Evolutionary conservation across 2,329 filamentous ascomycete species (phyloP).

Genomic region (Periglandula ipomoeae): DNA sequence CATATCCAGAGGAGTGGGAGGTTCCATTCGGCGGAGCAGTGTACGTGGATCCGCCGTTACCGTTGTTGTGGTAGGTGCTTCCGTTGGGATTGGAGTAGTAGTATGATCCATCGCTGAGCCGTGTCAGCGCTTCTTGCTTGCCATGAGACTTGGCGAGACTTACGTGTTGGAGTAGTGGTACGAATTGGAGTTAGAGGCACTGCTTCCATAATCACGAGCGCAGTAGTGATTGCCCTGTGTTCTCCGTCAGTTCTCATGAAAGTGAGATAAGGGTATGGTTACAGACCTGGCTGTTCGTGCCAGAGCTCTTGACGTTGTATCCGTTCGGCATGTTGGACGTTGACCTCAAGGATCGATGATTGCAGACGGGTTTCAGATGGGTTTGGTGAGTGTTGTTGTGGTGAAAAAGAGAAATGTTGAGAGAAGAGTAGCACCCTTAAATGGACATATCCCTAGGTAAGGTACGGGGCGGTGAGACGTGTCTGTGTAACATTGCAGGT

Average conservation of each 20-base stretch:
- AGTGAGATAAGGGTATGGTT: not conserved
- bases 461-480: too few species aligned
- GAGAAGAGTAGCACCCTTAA: too few species aligned
- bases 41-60: slow-evolving; percentile 49
- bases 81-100: slow-evolving; percentile 64
- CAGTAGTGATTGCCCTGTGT: slow-evolving; percentile 59
- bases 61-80: slow-evolving; percentile 59
- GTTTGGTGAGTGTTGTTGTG: not conserved
- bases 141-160: too few species aligned
- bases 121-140: too few species aligned
- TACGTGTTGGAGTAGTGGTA: slow-evolving; percentile 61
- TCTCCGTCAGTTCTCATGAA: not conserved
- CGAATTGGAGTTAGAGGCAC: slow-evolving; percentile 45
- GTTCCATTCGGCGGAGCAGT: slow-evolving; percentile 37
- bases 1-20: not conserved
- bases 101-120: slow-evolving; percentile 60
- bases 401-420: too few species aligned
- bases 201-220: slow-evolving; percentile 51
- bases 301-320: slow-evolving; percentile 39
- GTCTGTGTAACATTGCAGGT: too few species aligned
- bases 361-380: too few species aligned
- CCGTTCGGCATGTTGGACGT: slow-evolving; percentile 12
- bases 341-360: too few species aligned
- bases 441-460: too few species aligned
- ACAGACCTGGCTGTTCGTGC: slow-evolving; percentile 54